Evolutionary conservation across 139 green algal species (phyloP).

Genomic region (Penium margaritaceum): DNA sequence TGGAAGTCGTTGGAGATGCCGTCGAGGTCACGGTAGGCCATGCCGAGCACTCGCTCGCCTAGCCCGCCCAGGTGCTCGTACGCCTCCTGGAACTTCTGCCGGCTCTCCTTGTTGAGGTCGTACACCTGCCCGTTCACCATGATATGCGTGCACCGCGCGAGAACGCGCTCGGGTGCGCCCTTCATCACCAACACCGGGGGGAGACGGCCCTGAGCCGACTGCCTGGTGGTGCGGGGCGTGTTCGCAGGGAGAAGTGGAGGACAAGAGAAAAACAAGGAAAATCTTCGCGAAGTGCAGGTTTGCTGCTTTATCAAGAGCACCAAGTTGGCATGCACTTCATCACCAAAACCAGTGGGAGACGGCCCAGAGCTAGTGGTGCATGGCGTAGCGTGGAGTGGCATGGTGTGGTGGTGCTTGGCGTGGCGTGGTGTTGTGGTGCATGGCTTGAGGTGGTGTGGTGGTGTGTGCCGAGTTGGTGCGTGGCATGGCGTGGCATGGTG

Average conservation of each 20-base stretch:
- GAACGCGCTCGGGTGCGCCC: constrained; percentile 58
- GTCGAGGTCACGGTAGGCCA: constrained; percentile 28
- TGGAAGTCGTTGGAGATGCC: constrained; percentile 17
- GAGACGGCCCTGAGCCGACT: constrained; percentile 1
- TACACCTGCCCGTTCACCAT: constrained; percentile 50
- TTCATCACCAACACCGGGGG: constrained; percentile 50
- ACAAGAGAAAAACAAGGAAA: neutral
- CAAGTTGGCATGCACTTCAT: too few relatives aligned
- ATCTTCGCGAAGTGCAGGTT: too few relatives aligned
- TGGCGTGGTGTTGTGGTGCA: too few relatives aligned
- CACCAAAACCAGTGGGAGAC: too few relatives aligned
- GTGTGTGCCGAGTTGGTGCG: too few relatives aligned
- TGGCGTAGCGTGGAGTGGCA: too few relatives aligned
- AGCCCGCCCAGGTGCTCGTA: constrained; percentile 49
- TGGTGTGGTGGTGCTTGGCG: too few relatives aligned
- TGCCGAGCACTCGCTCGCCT: constrained; percentile 54
- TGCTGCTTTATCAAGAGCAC: too few relatives aligned
- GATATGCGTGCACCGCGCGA: constrained; percentile 50
- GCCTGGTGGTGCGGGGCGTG: neutral
- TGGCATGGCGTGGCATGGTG: too few relatives aligned
- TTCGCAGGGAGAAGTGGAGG: neutral
- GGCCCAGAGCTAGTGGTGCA: too few relatives aligned
- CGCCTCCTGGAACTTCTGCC: constrained; percentile 39
- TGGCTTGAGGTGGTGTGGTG: too few relatives aligned
- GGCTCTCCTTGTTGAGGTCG: constrained; percentile 44